phyloP scores from a whole-genome alignment of 495 filamentous ascomycete species.

The Aspergillus bertholletiae region DNA sequence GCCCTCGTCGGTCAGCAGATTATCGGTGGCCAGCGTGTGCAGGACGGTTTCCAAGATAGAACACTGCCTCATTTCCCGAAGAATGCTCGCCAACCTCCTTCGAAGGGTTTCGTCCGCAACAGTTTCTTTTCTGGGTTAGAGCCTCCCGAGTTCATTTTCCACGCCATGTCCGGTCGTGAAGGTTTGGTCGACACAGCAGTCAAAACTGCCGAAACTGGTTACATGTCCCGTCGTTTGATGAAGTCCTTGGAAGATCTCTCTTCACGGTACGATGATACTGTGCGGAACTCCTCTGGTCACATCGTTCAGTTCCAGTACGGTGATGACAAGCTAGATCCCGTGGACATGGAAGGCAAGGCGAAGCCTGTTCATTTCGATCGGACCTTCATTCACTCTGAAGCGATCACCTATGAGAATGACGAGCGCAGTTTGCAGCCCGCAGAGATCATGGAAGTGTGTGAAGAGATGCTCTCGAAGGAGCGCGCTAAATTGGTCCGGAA shows the following conservation, averaged over 20 bases:
- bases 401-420: slow-evolving; percentile 71
- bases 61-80: slow-evolving; percentile 95
- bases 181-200: slow-evolving; percentile 99
- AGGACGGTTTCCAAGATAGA: slow-evolving; percentile 94
- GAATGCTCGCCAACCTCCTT: slow-evolving; percentile 80
- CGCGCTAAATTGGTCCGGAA: slow-evolving; percentile 62
- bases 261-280: slow-evolving; percentile 87
- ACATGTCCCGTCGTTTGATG: slow-evolving; percentile 98
- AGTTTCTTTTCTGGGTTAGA: slow-evolving; percentile 94
- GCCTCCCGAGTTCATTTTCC: slow-evolving; percentile 93
- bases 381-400: slow-evolving; percentile 81
- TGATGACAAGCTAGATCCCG: slow-evolving; percentile 89
- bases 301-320: slow-evolving; percentile 98
- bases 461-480: slow-evolving; percentile 60
- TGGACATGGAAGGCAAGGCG: slow-evolving; percentile 95
- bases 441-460: slow-evolving; percentile 67
- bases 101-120: slow-evolving; percentile 95
- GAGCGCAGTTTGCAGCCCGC: slow-evolving; percentile 66
- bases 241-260: slow-evolving; percentile 95
- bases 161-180: slow-evolving; percentile 97
- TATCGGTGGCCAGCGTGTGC: slow-evolving; percentile 88
- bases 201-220: slow-evolving; percentile 97
- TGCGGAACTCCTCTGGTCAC: slow-evolving; percentile 77
- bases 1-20: slow-evolving; percentile 97
- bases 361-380: slow-evolving; percentile 91